These are phyloP conservation scores for Asterella californica DNA, from an alignment of 225 moss, liverwort and hornwort genomes.

Conservation along the genomic window DNA sequence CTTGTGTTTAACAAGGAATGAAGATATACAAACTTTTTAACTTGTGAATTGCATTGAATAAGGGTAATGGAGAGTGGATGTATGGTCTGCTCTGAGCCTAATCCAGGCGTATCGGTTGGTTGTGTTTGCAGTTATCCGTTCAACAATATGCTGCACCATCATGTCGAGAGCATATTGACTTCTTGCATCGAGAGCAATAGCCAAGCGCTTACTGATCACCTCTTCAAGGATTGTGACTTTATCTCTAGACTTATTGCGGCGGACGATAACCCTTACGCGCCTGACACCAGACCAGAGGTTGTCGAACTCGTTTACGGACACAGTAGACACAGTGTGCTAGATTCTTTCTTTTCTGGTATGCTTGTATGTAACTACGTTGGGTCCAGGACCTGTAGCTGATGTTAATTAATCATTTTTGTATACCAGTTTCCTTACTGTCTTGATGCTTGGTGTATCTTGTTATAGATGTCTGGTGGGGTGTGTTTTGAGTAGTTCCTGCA, in stretches of 20 bases:
- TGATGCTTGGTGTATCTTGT: no score
- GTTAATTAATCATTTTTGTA: no score
- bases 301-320: background rate
- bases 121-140: conserved; percentile 77
- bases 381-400: no score
- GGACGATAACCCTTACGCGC: conserved; percentile 77
- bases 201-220: conserved; percentile 70
- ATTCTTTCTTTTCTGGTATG: background rate
- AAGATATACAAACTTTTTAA: no score
- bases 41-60: background rate
- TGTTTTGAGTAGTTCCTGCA: background rate
- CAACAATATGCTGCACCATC: conserved; percentile 99
- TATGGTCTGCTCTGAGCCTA: background rate
- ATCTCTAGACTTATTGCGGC: conserved; percentile 68
- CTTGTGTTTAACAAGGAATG: no score
- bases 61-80: background rate
- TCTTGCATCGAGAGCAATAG: conserved; percentile 95
- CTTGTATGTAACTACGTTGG: no score
- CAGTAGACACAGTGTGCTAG: background rate
- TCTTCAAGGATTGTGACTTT: conserved; percentile 84
- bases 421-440: no score
- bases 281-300: conserved; percentile 71
- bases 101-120: background rate
- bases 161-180: conserved; percentile 84
- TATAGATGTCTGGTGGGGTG: no score